A percentile compares a stretch with the other conserved stretches of the same genome.
These are phyloP conservation scores for Capniomyces stellatus DNA, from an alignment of 371 early-diverging fungal species.

Conservation along the genomic window DNA sequence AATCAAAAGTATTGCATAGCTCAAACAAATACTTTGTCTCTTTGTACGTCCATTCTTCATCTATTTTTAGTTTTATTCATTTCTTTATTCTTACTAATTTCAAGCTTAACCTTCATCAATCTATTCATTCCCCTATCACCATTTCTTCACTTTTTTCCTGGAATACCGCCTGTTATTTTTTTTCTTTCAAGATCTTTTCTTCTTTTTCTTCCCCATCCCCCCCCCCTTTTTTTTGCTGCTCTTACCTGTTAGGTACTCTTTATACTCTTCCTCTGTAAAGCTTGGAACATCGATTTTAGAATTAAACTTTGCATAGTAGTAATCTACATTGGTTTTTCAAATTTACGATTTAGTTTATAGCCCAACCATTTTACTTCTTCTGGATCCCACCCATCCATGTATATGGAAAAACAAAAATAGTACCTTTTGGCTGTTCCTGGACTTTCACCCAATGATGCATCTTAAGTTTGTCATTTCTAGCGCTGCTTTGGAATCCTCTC, in stretches of 20 bases:
- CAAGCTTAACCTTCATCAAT: constrained; percentile 41
- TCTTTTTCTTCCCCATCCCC: too few species aligned
- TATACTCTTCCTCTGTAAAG: constrained; percentile 22
- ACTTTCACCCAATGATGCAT: constrained; percentile 64
- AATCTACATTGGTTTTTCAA: constrained; percentile 7
- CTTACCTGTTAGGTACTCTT: constrained; percentile 12
- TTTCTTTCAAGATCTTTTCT: too few species aligned
- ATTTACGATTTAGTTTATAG: neutral
- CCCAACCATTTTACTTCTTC: neutral
- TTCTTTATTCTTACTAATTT: constrained; percentile 49
- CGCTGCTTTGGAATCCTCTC: constrained; percentile 58
- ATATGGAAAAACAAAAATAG: neutral
- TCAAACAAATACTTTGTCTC: constrained; percentile 72
- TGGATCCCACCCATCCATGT: neutral
- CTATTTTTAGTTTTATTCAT: too few species aligned
- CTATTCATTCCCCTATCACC: too few species aligned
- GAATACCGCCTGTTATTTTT: too few species aligned
- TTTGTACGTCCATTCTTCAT: constrained; percentile 53
- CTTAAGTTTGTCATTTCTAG: constrained; percentile 46
- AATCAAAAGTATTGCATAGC: constrained; percentile 55
- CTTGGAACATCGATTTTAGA: constrained; percentile 8
- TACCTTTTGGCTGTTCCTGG: constrained; percentile 24
- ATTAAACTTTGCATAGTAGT: constrained; percentile 20
- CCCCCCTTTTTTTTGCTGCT: neutral
- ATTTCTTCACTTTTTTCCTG: too few species aligned